Base-by-base conservation (phyloP, 176 grass and related monocot genomes). In the Hyparrhenia diplandra region DNA sequence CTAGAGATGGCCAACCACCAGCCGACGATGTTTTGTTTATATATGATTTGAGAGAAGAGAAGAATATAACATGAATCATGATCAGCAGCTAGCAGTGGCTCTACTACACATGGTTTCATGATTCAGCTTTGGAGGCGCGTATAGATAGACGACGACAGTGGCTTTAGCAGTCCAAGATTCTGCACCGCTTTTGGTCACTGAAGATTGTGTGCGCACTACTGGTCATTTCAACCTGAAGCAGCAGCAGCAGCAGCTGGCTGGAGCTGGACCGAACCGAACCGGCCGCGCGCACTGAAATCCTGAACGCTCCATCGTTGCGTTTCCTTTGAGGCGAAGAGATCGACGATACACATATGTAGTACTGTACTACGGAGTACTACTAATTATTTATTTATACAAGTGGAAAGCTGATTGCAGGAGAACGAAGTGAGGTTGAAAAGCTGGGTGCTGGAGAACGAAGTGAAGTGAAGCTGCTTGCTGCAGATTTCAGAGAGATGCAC, bases 91-190 rank as follows among this genome's bases (percentile, higher is more conserved):
- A 47, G 46, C 18, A 54, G 6, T 6, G 52, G 52, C 52, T 3
- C 8, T 57, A 10, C 52, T 3, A 58, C 55, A 58, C 55, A 58
- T 58, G 55, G 55, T 58, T 24, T 58, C n/a, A 58, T 58, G 55
- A 58, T 58, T 58, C 55, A 58, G 55, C 55, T 32, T 7, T 24
- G 55, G 55, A 11, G 21, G 55, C 55, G 55, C 55, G 55, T 58
- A 58, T 58, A 41, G 39, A 7, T 51, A 55, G 55, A 58, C n/a
- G 55, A 58, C n/a, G 52, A 28, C 25, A 61, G 21, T 46, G 54
- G 59, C 86, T 74, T 88, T 88, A 65, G 80, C 74, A 65, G 80
- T 88, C 70, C 70, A 47, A 78, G 80, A 63, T 71, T 82, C 72
- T 76, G 23, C 30, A 17, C 79, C 16, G 31, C 72, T 77, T 82